Base-by-base conservation (phyloP, 495 filamentous ascomycete genomes). In the Pseudoneurospora amorphoporcata region DNA sequence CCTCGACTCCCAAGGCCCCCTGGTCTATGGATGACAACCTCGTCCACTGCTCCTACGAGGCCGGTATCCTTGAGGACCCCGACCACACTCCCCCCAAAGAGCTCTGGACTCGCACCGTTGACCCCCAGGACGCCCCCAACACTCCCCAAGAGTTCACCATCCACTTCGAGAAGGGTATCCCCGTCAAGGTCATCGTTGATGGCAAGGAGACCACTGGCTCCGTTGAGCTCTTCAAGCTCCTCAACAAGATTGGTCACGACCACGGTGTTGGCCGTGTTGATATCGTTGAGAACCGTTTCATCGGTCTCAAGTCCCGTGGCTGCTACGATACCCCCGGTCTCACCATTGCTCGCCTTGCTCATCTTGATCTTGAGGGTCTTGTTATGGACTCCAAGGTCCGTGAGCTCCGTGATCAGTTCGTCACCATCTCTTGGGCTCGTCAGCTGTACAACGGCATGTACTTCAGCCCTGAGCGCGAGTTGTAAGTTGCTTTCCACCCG, bases 21-120 rank as follows among this genome's bases (percentile, higher is more conserved):
- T 97, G 91, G 90, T 88, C 84, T 76, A 92, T 92, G 89, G 94
- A 96, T 75, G 92, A 93, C 82, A 97, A 97, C 85, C 84, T 95
- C 73, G 93, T 93, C 32, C 94, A 97, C 82, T 97, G 93, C 87
- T 88, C 84, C 68, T 98, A 97, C 79, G 94, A 97, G 85, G 92
- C 91, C 68, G 94, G 94, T 74, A 90, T 89, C 71, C 84, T 92
- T 58, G 91, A 93, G 82, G 87, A 92, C 78, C 88, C 86, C 45
- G 82, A 90, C 76, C 80, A 84, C 71, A 83, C 86, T 12, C 88
- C 94, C 39, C 91, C 92, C 71, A 84, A 87, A 74, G 90, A 97
- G 77, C 92, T 96, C 88, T 97, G 94, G 94, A 95, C 89, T 77
- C 83, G 86, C 76, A 97, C 94, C 71, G 83, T 88, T 73, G 92